These are phyloP conservation scores for Phylloporus rhodoxanthus DNA, from an alignment of 768 basidiomycete genomes.

Conservation along the genomic window DNA sequence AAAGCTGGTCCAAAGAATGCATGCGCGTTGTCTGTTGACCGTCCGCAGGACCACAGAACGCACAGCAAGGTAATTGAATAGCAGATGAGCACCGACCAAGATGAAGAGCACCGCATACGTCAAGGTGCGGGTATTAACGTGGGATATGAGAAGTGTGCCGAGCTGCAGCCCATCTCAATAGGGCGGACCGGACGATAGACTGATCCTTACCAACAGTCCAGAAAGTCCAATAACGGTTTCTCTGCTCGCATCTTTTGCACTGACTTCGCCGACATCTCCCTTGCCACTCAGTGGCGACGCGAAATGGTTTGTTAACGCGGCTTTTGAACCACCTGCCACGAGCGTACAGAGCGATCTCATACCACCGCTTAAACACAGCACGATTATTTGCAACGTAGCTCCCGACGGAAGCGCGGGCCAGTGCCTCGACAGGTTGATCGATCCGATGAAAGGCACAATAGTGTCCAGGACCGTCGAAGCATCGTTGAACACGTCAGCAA, in stretches of 20 bases:
- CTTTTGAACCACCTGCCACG: conserved; percentile 65
- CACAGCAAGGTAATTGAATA: conserved; percentile 56
- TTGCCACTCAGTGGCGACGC: conserved; percentile 44
- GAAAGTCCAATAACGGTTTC: conserved; percentile 64
- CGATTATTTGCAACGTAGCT: conserved; percentile 37
- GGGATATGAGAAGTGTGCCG: conserved; percentile 54
- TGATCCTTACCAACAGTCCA: conserved; percentile 55
- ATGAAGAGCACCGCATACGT: conserved; percentile 49
- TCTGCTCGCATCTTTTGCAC: conserved; percentile 67
- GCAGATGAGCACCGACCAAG: conserved; percentile 50
- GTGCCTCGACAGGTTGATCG: conserved; percentile 22
- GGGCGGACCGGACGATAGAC: neutral
- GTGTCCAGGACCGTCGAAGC: conserved; percentile 53
- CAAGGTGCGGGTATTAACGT: conserved; percentile 40
- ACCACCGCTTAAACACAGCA: conserved; percentile 54
- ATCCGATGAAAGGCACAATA: conserved; percentile 49
- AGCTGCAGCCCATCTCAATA: conserved; percentile 34
- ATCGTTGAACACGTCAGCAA: conserved; percentile 65
- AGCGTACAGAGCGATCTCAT: conserved; percentile 56
- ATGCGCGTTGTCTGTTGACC: conserved; percentile 55
- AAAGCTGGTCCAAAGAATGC: conserved; percentile 42
- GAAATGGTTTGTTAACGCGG: conserved; percentile 63
- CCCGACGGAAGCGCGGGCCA: conserved; percentile 31
- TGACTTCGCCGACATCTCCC: conserved; percentile 66
- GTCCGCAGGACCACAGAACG: conserved; percentile 51